A percentile compares a stretch with the other conserved stretches of the same genome.
phyloP scores from a whole-genome alignment of 140 eudicot species.

The Flaveria floridana region DNA sequence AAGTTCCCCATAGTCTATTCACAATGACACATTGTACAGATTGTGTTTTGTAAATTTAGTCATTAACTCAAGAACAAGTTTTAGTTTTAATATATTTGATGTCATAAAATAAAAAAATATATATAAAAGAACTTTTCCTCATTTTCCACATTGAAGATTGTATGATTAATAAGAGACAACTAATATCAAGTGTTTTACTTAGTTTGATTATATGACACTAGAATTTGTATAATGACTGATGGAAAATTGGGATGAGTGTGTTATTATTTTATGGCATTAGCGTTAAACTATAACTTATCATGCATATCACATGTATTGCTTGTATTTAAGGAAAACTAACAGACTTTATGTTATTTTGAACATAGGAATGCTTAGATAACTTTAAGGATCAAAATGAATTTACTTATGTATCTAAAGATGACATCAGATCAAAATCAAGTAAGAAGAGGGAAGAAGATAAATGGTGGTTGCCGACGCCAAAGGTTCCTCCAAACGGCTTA shows the following conservation, averaged over 20 bases:
- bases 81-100: too few species aligned
- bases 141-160: too few species aligned
- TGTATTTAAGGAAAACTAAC: constrained; percentile 7
- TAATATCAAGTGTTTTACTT: background rate
- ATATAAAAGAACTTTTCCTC: too few species aligned
- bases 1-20: too few species aligned
- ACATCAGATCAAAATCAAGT: constrained; percentile 37
- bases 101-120: too few species aligned
- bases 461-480: constrained; percentile 80
- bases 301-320: background rate
- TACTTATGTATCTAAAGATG: constrained; percentile 47
- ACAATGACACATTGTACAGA: too few species aligned
- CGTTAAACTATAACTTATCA: background rate
- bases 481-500: constrained; percentile 65
- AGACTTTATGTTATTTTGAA: constrained; percentile 11
- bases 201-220: background rate
- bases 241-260: too few species aligned
- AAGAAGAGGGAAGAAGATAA: constrained; percentile 55
- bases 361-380: constrained; percentile 63
- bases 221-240: too few species aligned
- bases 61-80: too few species aligned
- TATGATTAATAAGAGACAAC: background rate
- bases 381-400: constrained; percentile 64
- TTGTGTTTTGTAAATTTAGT: too few species aligned
- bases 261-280: too few species aligned